These are phyloP conservation scores for Cladophialophora carrionii DNA, from an alignment of 2,329 filamentous ascomycete genomes.

Conservation along the genomic window DNA sequence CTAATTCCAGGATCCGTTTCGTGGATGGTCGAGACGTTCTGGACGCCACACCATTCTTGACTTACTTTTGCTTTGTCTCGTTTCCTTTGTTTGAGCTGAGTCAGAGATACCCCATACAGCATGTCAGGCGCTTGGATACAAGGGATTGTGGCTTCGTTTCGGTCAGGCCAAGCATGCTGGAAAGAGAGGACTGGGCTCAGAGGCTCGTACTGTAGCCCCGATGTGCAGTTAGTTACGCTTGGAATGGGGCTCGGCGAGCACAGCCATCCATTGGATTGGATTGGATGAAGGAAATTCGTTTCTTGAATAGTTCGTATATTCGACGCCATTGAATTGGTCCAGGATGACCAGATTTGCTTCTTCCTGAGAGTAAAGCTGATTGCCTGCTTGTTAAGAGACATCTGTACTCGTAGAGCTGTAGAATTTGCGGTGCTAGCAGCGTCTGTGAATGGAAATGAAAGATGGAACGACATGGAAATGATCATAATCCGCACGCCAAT, in stretches of 20 bases:
- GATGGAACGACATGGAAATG: neutral
- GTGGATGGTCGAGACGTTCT: neutral
- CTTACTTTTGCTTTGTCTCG: neutral
- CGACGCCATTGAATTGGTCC: neutral
- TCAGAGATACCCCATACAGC: slow-evolving; percentile 33
- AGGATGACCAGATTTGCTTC: neutral
- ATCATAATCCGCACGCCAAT: neutral
- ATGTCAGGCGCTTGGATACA: slow-evolving; percentile 20
- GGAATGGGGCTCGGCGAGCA: neutral
- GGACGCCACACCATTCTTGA: neutral
- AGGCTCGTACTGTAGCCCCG: neutral
- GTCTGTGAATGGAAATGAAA: neutral
- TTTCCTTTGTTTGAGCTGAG: slow-evolving; percentile 20
- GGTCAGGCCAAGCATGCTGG: neutral
- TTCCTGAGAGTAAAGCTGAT: neutral
- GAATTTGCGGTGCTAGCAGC: neutral
- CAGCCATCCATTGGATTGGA: neutral
- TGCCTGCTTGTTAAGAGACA: neutral
- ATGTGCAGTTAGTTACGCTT: neutral
- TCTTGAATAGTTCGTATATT: too few relatives aligned
- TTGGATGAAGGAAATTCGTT: neutral
- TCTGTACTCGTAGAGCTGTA: neutral
- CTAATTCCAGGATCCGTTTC: neutral
- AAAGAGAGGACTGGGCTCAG: neutral
- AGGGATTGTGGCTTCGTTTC: neutral